These are phyloP conservation scores for Alisma plantagoaquatica DNA, from an alignment of 106 monocot genomes.

Conservation along the genomic window DNA sequence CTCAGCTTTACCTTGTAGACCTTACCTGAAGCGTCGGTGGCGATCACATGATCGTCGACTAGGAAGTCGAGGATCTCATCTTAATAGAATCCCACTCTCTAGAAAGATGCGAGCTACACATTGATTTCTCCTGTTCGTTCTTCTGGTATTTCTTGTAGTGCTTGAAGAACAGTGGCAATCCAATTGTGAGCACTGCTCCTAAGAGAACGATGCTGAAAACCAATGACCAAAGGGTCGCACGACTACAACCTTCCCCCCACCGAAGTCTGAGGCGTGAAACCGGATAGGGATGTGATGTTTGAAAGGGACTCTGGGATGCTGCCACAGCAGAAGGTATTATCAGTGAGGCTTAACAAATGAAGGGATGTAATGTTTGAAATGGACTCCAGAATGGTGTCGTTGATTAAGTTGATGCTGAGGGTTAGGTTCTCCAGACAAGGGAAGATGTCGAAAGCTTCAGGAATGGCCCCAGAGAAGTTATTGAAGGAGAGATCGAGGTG, in stretches of 20 bases:
- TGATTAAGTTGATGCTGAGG: slow-evolving; percentile 36
- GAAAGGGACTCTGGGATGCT: slow-evolving; percentile 29
- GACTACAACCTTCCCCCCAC: neutral
- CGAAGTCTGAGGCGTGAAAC: slow-evolving; percentile 27
- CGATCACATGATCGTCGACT: slow-evolving; percentile 35
- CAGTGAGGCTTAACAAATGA: slow-evolving; percentile 29
- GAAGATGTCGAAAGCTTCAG: slow-evolving; percentile 19
- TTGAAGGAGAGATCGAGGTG: slow-evolving; percentile 33
- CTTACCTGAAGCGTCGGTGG: slow-evolving; percentile 29
- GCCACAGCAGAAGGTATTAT: slow-evolving; percentile 29
- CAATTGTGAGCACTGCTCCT: slow-evolving; percentile 23
- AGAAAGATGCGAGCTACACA: slow-evolving; percentile 26
- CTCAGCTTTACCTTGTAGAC: slow-evolving; percentile 34
- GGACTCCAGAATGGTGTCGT: slow-evolving; percentile 13
- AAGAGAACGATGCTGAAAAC: slow-evolving; percentile 32
- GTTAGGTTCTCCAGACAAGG: slow-evolving; percentile 26
- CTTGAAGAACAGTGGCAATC: slow-evolving; percentile 42
- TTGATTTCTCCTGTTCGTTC: slow-evolving; percentile 6
- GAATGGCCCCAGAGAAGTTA: slow-evolving; percentile 22
- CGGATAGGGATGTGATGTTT: slow-evolving; percentile 13
- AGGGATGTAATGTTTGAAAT: slow-evolving; percentile 22
- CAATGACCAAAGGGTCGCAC: slow-evolving; percentile 18
- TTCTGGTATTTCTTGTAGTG: slow-evolving; percentile 16
- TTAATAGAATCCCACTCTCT: slow-evolving; percentile 29
- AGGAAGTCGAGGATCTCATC: slow-evolving; percentile 23